These are phyloP conservation scores for Aspergillus sparsus DNA, from an alignment of 495 filamentous ascomycete genomes.

Conservation along the genomic window DNA sequence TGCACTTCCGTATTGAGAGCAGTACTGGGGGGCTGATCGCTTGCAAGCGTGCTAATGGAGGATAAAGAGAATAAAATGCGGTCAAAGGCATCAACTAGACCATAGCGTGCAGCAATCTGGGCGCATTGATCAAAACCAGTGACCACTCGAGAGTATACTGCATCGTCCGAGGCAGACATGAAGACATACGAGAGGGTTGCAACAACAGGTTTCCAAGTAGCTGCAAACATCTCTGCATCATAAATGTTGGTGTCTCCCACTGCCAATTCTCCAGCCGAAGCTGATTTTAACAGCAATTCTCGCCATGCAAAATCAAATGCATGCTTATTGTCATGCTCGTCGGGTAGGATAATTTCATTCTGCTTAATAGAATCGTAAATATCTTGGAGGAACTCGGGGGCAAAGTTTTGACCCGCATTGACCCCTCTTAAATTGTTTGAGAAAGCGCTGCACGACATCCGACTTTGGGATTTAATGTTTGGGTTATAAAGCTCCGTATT, in stretches of 20 bases:
- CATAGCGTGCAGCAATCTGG: conserved; percentile 85
- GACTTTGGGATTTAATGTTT: conserved; percentile 75
- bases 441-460: conserved; percentile 83
- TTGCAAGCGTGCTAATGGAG: conserved; percentile 83
- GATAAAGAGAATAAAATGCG: conserved; percentile 87
- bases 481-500: conserved; percentile 96
- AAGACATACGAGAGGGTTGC: conserved; percentile 97
- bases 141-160: conserved; percentile 90
- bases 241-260: conserved; percentile 91
- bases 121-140: conserved; percentile 96
- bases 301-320: conserved; percentile 98
- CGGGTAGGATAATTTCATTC: conserved; percentile 93
- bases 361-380: conserved; percentile 91
- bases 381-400: conserved; percentile 77
- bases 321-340: conserved; percentile 94
- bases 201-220: conserved; percentile 92
- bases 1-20: conserved; percentile 94
- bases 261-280: conserved; percentile 68
- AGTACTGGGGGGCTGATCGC: conserved; percentile 74
- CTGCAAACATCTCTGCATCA: conserved; percentile 96
- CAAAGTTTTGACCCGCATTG: conserved; percentile 83
- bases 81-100: conserved; percentile 81
- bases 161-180: conserved; percentile 97
- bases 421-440: conserved; percentile 84
- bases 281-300: conserved; percentile 84